Evolutionary conservation across 2,329 filamentous ascomycete species (phyloP).

Genomic region (Myriangium duriaei): DNA sequence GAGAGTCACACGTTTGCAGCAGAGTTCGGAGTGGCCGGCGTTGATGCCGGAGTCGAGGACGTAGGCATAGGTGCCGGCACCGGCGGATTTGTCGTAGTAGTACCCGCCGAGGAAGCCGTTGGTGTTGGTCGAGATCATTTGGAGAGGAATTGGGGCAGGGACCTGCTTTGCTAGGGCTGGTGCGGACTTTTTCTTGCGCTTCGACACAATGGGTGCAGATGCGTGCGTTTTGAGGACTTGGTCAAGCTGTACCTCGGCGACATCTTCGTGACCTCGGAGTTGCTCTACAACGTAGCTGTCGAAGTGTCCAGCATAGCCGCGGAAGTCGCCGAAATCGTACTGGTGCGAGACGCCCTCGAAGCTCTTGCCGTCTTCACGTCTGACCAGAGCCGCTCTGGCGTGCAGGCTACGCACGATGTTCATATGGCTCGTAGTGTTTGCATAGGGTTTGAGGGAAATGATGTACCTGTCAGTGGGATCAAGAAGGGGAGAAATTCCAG

Average conservation of each 20-base stretch:
- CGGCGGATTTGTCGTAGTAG: slow-evolving; percentile 11
- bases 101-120: slow-evolving; percentile 9
- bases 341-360: slow-evolving; percentile 6
- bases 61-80: slow-evolving; percentile 28
- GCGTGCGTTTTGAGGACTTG: slow-evolving; percentile 9
- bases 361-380: slow-evolving; percentile 8
- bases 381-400: slow-evolving; percentile 6
- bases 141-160: no score
- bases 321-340: slow-evolving; percentile 9
- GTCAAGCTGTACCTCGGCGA: slow-evolving; percentile 9
- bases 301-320: slow-evolving; percentile 10
- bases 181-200: slow-evolving; percentile 14
- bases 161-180: slow-evolving; percentile 17
- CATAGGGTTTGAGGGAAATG: background rate
- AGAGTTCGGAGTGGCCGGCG: slow-evolving; percentile 21
- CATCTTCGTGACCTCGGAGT: slow-evolving; percentile 10
- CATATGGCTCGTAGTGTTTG: background rate
- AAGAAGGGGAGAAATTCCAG: no score
- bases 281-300: slow-evolving; percentile 10
- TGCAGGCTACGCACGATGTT: slow-evolving; percentile 10
- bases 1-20: slow-evolving; percentile 38
- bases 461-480: background rate
- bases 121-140: slow-evolving; percentile 14
- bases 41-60: slow-evolving; percentile 25
- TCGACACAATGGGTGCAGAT: slow-evolving; percentile 9